Percentiles rank a stretch among this genome's conserved stretches.
These are phyloP conservation scores for Megacollybia marginata DNA, from an alignment of 768 basidiomycete genomes.

Conservation along the genomic window DNA sequence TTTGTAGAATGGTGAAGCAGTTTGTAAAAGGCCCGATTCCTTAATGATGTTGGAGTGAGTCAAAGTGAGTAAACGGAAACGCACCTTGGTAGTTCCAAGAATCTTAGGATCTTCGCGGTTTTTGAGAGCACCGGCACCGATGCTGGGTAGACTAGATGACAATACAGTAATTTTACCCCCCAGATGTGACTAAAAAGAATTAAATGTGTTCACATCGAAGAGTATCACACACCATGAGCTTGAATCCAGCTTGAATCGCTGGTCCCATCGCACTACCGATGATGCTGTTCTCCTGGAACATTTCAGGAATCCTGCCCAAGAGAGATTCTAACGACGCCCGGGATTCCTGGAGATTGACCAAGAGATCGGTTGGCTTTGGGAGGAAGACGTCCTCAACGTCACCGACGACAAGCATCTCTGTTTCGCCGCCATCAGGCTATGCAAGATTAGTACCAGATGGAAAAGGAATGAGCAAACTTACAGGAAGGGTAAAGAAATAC, in stretches of 20 bases:
- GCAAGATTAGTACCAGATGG: neutral
- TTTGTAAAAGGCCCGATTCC: constrained; percentile 89
- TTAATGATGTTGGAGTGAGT: constrained; percentile 17
- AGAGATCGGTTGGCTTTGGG: constrained; percentile 92
- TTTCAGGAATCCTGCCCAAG: constrained; percentile 79
- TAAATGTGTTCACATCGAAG: neutral
- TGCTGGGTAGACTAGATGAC: constrained; percentile 76
- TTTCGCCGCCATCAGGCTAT: constrained; percentile 66
- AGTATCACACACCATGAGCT: constrained; percentile 64
- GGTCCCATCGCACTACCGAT: constrained; percentile 94
- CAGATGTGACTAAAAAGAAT: constrained; percentile 59
- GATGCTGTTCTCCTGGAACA: constrained; percentile 96
- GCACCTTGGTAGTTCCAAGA: constrained; percentile 86
- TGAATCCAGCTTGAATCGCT: constrained; percentile 92
- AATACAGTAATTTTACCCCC: constrained; percentile 92
- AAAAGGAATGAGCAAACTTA: constrained; percentile 25
- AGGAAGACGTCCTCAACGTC: constrained; percentile 97
- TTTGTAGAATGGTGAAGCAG: constrained; percentile 96
- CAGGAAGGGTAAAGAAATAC: constrained; percentile 95
- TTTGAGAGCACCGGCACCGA: constrained; percentile 89
- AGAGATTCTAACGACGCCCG: constrained; percentile 74
- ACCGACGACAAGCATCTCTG: constrained; percentile 94
- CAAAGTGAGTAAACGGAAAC: constrained; percentile 1
- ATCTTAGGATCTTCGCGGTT: constrained; percentile 96
- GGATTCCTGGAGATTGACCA: constrained; percentile 88